Evolutionary conservation across 176 grass and related monocot genomes (phyloP).

Genomic region (Bolboschoenus planiculmis): DNA sequence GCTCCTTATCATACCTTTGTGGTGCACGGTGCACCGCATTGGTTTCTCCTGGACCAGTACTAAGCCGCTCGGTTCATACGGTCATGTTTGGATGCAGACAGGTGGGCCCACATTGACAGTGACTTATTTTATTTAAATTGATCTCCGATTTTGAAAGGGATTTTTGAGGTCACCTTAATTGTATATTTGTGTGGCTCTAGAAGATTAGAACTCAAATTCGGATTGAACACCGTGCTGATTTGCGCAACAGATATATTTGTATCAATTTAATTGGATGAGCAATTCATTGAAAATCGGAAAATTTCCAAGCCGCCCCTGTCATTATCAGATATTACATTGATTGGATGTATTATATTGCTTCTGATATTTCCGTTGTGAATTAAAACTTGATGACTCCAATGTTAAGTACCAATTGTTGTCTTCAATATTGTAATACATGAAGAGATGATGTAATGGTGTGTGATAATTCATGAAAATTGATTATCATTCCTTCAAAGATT

Average conservation of each 20-base stretch:
- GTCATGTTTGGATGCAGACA: background rate
- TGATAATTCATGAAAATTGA: background rate
- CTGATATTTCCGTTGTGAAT: background rate
- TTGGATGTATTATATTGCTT: background rate
- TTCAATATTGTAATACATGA: background rate
- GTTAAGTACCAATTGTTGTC: background rate
- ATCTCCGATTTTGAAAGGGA: too few relatives aligned
- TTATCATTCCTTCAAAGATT: background rate
- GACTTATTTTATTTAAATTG: background rate
- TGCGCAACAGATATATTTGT: background rate
- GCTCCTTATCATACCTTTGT: background rate
- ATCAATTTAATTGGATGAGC: too few relatives aligned
- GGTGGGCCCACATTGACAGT: background rate
- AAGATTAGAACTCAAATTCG: background rate
- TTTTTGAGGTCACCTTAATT: too few relatives aligned
- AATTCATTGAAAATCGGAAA: too few relatives aligned
- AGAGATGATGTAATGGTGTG: background rate
- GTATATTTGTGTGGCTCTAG: too few relatives aligned
- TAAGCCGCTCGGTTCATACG: too few relatives aligned
- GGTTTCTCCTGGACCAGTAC: background rate
- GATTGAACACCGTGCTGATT: background rate
- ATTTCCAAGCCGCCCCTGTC: background rate
- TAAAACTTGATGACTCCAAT: background rate
- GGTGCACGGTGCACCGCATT: background rate
- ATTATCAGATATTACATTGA: background rate